Percentiles rank a stretch among this genome's conserved stretches.
Conservation (phyloP, 202 grass and related monocot species). For the Eragrostis tef region DNA sequence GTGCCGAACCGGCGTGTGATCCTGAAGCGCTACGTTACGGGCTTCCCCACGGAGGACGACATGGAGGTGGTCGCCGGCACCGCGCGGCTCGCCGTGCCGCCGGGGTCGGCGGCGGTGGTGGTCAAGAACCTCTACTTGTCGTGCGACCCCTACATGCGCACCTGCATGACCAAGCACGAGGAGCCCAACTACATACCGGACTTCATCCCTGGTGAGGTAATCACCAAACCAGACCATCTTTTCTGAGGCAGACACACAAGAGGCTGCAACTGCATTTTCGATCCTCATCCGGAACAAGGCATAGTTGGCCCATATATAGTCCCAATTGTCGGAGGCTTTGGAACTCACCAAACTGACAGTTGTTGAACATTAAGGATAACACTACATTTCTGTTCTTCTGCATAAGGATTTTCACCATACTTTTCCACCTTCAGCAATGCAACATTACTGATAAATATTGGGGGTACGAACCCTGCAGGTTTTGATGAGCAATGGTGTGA, state of each 20-base stretch:
- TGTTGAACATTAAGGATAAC: too few relatives aligned
- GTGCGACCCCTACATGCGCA: slow-evolving; percentile 63
- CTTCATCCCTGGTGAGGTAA: slow-evolving; percentile 46
- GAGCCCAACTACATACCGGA: slow-evolving; percentile 35
- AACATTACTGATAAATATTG: too few relatives aligned
- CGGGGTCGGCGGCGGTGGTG: slow-evolving; percentile 40
- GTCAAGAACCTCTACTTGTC: slow-evolving; percentile 71
- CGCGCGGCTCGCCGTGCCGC: slow-evolving; percentile 41
- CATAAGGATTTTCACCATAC: background rate
- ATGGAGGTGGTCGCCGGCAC: slow-evolving; percentile 41
- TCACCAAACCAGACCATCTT: too few relatives aligned
- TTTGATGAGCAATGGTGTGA: too few relatives aligned
- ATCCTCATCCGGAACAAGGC: too few relatives aligned
- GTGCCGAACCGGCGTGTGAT: slow-evolving; percentile 50
- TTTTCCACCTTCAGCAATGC: too few relatives aligned
- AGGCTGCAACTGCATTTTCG: too few relatives aligned
- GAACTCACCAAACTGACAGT: too few relatives aligned
- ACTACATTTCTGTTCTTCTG: background rate
- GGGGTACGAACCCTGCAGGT: too few relatives aligned
- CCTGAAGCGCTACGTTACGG: slow-evolving; percentile 46
- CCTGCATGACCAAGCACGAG: slow-evolving; percentile 51
- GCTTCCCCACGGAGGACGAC: slow-evolving; percentile 30
- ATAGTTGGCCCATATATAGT: too few relatives aligned
- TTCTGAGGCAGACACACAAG: too few relatives aligned
- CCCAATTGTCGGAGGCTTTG: too few relatives aligned